Conservation (phyloP, 2,329 filamentous ascomycete genomes). For the Colletotrichum magnum region DNA sequence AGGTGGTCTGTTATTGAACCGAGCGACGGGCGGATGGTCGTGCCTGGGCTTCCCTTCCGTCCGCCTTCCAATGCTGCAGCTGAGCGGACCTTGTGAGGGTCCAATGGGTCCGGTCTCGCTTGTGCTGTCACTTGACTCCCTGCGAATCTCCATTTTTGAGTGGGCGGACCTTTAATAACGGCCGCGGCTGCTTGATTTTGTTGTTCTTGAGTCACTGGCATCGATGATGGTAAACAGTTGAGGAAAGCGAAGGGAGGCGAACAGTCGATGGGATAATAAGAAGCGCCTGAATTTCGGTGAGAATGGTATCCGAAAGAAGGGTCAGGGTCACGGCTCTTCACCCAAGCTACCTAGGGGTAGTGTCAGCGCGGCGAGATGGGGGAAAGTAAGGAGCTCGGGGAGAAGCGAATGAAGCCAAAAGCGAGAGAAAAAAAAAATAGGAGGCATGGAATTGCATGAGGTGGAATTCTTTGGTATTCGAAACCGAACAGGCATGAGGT, state of each 20-base stretch:
- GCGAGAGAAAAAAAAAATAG: constrained; percentile 22
- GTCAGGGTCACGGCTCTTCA: constrained; percentile 5
- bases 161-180: not conserved
- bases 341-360: constrained; percentile 1
- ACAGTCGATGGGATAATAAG: not conserved
- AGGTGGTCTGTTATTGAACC: constrained; percentile 24
- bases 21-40: constrained; percentile 23
- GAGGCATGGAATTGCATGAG: constrained; percentile 9
- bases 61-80: constrained; percentile 28
- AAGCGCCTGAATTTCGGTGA: constrained; percentile 8
- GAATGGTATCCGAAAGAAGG: constrained; percentile 15
- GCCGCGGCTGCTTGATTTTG: constrained; percentile 3
- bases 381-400: constrained; percentile 1
- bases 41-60: constrained; percentile 25
- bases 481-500: constrained; percentile 32
- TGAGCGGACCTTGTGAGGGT: constrained; percentile 32
- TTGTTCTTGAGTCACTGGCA: constrained; percentile 30
- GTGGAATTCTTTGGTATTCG: constrained; percentile 7
- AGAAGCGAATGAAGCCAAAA: constrained; percentile 17
- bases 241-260: not conserved
- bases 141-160: constrained; percentile 4
- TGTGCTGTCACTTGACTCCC: constrained; percentile 37
- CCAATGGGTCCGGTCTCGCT: constrained; percentile 30
- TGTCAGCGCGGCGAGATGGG: not conserved
- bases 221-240: constrained; percentile 10